A percentile compares a stretch with the other conserved stretches of the same genome.
phyloP scores from a whole-genome alignment of 2,329 filamentous ascomycete genomes.

The Zymoseptoria pseudotritici region DNA sequence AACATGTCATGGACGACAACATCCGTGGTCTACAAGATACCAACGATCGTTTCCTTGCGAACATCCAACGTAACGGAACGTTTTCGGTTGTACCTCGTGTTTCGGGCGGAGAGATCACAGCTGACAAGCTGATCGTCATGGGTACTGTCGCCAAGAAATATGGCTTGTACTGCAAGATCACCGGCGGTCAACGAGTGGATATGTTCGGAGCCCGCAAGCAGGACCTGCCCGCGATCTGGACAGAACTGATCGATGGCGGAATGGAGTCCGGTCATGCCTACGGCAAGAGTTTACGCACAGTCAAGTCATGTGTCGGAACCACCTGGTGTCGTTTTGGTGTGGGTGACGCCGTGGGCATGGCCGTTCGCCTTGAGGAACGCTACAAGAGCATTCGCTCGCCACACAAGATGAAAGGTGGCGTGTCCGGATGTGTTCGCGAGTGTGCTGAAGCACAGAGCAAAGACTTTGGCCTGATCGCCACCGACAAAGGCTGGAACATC shows the following conservation, averaged over 20 bases:
- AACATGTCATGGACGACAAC: conserved; percentile 66
- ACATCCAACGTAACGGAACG: conserved; percentile 86
- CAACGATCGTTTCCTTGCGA: conserved; percentile 79
- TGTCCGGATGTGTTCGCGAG: conserved; percentile 85
- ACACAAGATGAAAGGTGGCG: conserved; percentile 79
- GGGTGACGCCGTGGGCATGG: conserved; percentile 86
- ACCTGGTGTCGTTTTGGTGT: conserved; percentile 89
- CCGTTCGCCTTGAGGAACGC: conserved; percentile 75
- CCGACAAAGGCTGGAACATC: conserved; percentile 88
- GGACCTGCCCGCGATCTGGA: conserved; percentile 77
- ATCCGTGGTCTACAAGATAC: conserved; percentile 77
- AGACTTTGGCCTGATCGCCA: conserved; percentile 87
- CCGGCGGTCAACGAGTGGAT: conserved; percentile 83
- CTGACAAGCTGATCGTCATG: conserved; percentile 76
- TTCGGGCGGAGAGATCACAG: conserved; percentile 77
- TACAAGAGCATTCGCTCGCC: conserved; percentile 87
- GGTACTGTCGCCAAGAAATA: conserved; percentile 80
- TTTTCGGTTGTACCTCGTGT: conserved; percentile 83
- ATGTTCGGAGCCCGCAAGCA: conserved; percentile 88
- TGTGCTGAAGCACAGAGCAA: conserved; percentile 91
- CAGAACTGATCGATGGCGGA: conserved; percentile 68
- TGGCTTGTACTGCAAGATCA: conserved; percentile 82
- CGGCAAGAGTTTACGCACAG: conserved; percentile 78
- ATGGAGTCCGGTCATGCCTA: conserved; percentile 90
- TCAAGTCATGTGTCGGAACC: conserved; percentile 86